phyloP scores from a whole-genome alignment of 129 eudicot genomes.

The Lactuca sativa region DNA sequence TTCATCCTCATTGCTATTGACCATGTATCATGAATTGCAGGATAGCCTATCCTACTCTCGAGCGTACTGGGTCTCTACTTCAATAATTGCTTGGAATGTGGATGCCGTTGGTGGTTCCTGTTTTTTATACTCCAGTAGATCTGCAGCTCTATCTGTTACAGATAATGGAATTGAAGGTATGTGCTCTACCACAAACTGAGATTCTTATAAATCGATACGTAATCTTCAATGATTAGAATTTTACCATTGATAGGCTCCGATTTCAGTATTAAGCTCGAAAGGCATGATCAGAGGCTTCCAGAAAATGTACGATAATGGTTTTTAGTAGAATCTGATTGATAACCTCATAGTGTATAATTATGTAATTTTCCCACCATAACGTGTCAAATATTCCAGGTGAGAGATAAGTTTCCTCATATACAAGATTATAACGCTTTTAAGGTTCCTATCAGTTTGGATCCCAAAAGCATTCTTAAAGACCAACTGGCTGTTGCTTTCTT shows the following conservation, averaged over 20 bases:
- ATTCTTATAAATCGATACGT: slow-evolving; percentile 13
- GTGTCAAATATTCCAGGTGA: slow-evolving; percentile 46
- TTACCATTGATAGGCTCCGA: slow-evolving; percentile 59
- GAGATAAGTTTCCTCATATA: slow-evolving; percentile 84
- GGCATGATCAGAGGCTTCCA: slow-evolving; percentile 52
- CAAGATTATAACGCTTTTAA: slow-evolving; percentile 56
- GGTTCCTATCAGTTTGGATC: slow-evolving; percentile 52
- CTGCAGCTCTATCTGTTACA: slow-evolving; percentile 52
- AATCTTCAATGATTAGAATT: slow-evolving; percentile 8
- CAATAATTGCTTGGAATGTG: slow-evolving; percentile 74
- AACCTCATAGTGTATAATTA: neutral
- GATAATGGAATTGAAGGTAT: slow-evolving; percentile 63
- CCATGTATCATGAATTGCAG: slow-evolving; percentile 41
- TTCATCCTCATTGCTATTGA: neutral
- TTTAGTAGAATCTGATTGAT: neutral
- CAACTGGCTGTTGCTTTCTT: slow-evolving; percentile 76
- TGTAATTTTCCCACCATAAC: slow-evolving; percentile 6
- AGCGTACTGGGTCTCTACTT: slow-evolving; percentile 81
- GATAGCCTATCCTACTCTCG: slow-evolving; percentile 53
- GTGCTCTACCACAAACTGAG: slow-evolving; percentile 3
- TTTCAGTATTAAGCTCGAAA: slow-evolving; percentile 53
- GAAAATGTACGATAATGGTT: slow-evolving; percentile 43
- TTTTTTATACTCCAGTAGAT: slow-evolving; percentile 65
- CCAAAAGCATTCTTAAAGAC: slow-evolving; percentile 51
- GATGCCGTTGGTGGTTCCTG: slow-evolving; percentile 59